A percentile compares a stretch with the other conserved stretches of the same genome.
Evolutionary conservation across 2,329 filamentous ascomycete genomes (phyloP).

Genomic region (Geosmithia putterillii): DNA sequence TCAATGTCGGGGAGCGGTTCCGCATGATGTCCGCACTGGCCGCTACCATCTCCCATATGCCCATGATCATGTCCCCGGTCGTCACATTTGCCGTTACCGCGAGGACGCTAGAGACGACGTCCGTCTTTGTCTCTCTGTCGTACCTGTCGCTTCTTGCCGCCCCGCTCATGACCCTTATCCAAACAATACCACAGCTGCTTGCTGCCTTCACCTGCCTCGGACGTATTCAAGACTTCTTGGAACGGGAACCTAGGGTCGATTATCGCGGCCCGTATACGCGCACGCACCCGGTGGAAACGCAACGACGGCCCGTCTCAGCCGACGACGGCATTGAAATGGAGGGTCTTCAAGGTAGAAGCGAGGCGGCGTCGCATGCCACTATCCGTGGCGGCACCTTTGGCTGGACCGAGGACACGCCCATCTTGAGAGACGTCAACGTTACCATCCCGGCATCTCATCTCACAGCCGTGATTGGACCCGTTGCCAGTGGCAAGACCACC

Average conservation of each 20-base stretch:
- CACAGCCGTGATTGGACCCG: slow-evolving; percentile 23
- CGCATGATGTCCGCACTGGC: slow-evolving; percentile 5
- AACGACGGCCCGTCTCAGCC: too few relatives aligned
- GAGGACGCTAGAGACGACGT: slow-evolving; percentile 5
- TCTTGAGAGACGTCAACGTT: slow-evolving; percentile 9
- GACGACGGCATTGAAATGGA: not conserved
- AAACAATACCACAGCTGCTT: slow-evolving; percentile 3
- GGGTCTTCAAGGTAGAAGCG: not conserved
- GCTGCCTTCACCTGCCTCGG: slow-evolving; percentile 2
- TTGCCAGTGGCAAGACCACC: slow-evolving; percentile 22
- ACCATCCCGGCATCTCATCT: slow-evolving; percentile 8
- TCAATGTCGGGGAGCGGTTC: slow-evolving; percentile 7
- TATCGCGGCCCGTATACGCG: not conserved
- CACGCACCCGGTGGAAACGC: too few relatives aligned
- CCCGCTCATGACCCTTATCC: not conserved
- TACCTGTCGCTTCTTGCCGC: slow-evolving; percentile 1
- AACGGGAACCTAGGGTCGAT: not conserved
- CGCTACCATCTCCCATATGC: slow-evolving; percentile 12
- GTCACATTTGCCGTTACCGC: slow-evolving; percentile 10
- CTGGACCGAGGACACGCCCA: slow-evolving; percentile 9
- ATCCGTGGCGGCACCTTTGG: slow-evolving; percentile 8
- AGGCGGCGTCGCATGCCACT: not conserved
- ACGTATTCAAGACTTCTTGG: slow-evolving; percentile 3
- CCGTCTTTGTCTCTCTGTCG: slow-evolving; percentile 1
- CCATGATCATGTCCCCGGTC: slow-evolving; percentile 15